Percentiles rank a stretch among this genome's conserved stretches.
phyloP scores from a whole-genome alignment of 2,329 filamentous ascomycete species.

The Arthrobotrys sinensis region DNA sequence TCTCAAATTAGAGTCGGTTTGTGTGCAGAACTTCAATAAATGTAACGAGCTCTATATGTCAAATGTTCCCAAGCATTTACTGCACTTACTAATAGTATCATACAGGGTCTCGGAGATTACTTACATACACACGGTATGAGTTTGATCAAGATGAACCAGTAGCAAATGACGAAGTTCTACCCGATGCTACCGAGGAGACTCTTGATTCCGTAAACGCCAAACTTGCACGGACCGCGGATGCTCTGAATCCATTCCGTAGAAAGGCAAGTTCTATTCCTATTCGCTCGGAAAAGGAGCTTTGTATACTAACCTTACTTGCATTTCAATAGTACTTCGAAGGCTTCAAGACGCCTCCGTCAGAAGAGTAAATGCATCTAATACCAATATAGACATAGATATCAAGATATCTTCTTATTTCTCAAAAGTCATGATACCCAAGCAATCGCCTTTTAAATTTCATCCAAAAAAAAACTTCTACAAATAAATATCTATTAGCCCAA shows the following conservation, averaged over 20 bases:
- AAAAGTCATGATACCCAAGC: background rate
- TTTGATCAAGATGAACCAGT: constrained; percentile 69
- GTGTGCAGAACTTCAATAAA: constrained; percentile 89
- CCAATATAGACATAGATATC: background rate
- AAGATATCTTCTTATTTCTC: background rate
- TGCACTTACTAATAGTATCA: constrained; percentile 34
- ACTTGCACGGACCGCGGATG: constrained; percentile 75
- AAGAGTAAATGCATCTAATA: constrained; percentile 4
- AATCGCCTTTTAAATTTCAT: too few relatives aligned
- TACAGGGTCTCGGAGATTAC: constrained; percentile 83
- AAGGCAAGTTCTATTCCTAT: constrained; percentile 66
- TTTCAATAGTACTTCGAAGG: constrained; percentile 68
- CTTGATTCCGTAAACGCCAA: constrained; percentile 32
- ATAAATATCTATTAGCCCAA: background rate
- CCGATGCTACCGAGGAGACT: constrained; percentile 66
- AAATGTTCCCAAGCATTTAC: background rate
- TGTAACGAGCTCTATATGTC: constrained; percentile 72
- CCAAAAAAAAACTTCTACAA: constrained; percentile 1
- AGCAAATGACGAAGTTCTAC: constrained; percentile 62
- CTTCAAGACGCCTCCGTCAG: constrained; percentile 65
- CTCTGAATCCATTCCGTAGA: constrained; percentile 78
- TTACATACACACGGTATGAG: constrained; percentile 83
- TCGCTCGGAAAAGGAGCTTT: background rate
- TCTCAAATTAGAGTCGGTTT: constrained; percentile 81
- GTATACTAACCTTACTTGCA: background rate